These are phyloP conservation scores for Hypoxylon intermedium DNA, from an alignment of 495 filamentous ascomycete species.

Conservation along the genomic window DNA sequence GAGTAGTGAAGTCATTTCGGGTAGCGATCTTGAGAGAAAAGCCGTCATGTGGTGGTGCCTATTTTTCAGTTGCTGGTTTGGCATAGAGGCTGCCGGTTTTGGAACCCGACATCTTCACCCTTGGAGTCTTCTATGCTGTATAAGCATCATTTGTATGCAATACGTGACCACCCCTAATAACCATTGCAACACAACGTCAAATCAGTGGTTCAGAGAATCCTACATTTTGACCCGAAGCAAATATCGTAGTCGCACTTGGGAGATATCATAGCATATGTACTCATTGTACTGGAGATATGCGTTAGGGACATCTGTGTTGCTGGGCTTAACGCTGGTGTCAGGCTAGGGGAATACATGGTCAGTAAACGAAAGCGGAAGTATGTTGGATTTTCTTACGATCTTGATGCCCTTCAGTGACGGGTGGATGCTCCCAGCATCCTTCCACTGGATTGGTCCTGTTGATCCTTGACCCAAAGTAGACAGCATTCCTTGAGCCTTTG, in stretches of 20 bases:
- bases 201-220: conserved; percentile 2
- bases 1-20: no score
- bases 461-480: conserved; percentile 71
- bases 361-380: conserved; percentile 5
- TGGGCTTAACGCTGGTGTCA: conserved; percentile 50
- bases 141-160: no score
- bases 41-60: no score
- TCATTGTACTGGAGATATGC: conserved; percentile 65
- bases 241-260: conserved; percentile 80
- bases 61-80: no score
- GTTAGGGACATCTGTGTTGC: conserved; percentile 43
- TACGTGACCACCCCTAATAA: no score
- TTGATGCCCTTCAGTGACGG: conserved; percentile 66
- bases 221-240: conserved; percentile 70
- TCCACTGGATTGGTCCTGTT: conserved; percentile 71
- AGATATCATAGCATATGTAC: conserved; percentile 81
- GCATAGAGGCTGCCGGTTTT: no score
- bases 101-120: no score
- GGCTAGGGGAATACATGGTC: conserved; percentile 46
- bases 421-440: conserved; percentile 72
- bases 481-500: conserved; percentile 63
- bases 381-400: conserved; percentile 57
- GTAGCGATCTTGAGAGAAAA: no score
- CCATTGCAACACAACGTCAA: no score
- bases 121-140: no score